These are phyloP conservation scores for Stagonosporopsis rhizophila DNA, from an alignment of 2,329 filamentous ascomycete genomes.

Conservation along the genomic window DNA sequence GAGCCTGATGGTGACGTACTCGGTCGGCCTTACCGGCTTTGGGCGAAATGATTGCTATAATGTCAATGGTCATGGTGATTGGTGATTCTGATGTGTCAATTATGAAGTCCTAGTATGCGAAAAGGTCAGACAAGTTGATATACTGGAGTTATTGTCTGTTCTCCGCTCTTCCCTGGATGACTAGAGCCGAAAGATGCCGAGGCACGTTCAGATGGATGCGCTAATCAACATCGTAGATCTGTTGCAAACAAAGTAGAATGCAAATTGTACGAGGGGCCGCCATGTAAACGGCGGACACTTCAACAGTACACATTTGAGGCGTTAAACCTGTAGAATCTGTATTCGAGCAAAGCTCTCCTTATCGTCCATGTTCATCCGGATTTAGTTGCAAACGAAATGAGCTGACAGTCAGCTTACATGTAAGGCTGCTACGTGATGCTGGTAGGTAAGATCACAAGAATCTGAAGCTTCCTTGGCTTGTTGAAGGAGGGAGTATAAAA, in stretches of 20 bases:
- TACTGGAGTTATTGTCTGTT: slow-evolving; percentile 1
- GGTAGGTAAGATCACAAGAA: too few species aligned
- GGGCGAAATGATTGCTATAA: slow-evolving; percentile 42
- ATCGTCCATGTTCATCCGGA: not conserved
- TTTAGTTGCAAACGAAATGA: not conserved
- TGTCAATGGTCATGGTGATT: slow-evolving; percentile 31
- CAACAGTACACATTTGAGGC: not conserved
- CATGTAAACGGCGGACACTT: too few species aligned
- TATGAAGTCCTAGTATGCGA: not conserved
- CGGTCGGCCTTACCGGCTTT: slow-evolving; percentile 43
- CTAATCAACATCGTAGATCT: not conserved
- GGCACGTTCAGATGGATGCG: slow-evolving; percentile 19
- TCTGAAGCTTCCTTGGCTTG: too few species aligned
- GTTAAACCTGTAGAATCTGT: not conserved
- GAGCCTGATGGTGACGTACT: slow-evolving; percentile 19
- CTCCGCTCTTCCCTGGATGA: slow-evolving; percentile 21
- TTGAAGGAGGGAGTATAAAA: too few species aligned
- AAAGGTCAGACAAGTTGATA: not conserved
- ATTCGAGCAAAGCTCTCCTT: not conserved
- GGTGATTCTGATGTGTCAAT: not conserved
- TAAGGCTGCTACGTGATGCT: not conserved
- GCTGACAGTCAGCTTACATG: slow-evolving; percentile 11
- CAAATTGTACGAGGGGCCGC: not conserved
- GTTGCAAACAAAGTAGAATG: not conserved
- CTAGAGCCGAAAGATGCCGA: slow-evolving; percentile 35